phyloP scores from a whole-genome alignment of 352 stramenopile species.

The Phytophthora ramorum region DNA sequence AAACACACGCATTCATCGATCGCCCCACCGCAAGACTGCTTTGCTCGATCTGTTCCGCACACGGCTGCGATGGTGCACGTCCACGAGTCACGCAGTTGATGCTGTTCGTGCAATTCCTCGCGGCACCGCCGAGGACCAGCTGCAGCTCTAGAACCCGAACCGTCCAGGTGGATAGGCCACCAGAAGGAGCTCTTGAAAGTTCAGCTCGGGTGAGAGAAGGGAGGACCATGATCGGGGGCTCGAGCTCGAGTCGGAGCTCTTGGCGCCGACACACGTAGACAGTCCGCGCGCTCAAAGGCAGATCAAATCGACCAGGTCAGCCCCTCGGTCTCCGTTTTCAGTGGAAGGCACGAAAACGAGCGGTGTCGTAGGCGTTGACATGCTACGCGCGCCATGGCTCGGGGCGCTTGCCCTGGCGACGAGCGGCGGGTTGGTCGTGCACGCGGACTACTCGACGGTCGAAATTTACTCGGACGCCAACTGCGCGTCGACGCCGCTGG shows the following conservation, averaged over 20 bases:
- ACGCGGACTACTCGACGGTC: constrained; percentile 36
- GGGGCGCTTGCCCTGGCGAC: constrained; percentile 29
- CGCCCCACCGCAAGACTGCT: constrained; percentile 13
- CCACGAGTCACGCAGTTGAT: constrained; percentile 10
- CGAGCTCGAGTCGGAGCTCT: neutral
- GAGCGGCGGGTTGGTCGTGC: constrained; percentile 16
- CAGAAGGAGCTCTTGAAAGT: constrained; percentile 29
- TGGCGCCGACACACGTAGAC: constrained; percentile 24
- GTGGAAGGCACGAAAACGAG: constrained; percentile 26
- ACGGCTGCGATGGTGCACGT: constrained; percentile 19
- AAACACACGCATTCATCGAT: neutral
- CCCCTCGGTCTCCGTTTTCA: constrained; percentile 31
- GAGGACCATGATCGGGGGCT: constrained; percentile 26
- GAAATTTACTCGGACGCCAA: constrained; percentile 49
- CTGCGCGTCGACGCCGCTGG: constrained; percentile 38
- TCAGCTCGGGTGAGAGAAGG: constrained; percentile 41
- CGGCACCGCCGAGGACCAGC: constrained; percentile 23
- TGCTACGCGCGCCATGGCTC: constrained; percentile 38
- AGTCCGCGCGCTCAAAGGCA: constrained; percentile 28
- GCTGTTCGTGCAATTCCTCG: constrained; percentile 34
- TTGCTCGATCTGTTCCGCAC: constrained; percentile 22
- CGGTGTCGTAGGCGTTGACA: constrained; percentile 13
- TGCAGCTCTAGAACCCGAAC: constrained; percentile 30
- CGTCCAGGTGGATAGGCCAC: constrained; percentile 31
- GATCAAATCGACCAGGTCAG: constrained; percentile 18